Conservation (phyloP, 352 stramenopile species). For the Globisporangium abappressorium region DNA sequence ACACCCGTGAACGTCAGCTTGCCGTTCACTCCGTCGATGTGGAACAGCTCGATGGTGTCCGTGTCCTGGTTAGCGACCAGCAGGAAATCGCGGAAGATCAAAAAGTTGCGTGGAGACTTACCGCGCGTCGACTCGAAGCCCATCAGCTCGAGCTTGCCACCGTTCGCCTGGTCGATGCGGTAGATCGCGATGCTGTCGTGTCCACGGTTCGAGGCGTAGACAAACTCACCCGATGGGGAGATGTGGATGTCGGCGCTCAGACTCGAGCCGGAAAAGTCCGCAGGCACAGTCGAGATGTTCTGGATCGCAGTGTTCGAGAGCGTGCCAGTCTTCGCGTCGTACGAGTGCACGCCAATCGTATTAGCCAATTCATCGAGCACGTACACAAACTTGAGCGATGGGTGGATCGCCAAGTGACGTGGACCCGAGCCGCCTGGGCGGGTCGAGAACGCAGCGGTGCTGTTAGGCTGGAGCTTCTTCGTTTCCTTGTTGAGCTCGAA, state of each 20-base stretch:
- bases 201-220: constrained; percentile 47
- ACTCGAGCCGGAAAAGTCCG: constrained; percentile 33
- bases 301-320: constrained; percentile 48
- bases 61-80: constrained; percentile 51
- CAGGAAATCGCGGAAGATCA: constrained; percentile 28
- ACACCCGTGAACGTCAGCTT: constrained; percentile 33
- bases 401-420: constrained; percentile 76
- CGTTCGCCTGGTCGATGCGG: constrained; percentile 20
- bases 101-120: constrained; percentile 32
- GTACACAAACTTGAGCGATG: constrained; percentile 49
- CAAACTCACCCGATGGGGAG: constrained; percentile 32
- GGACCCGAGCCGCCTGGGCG: constrained; percentile 51
- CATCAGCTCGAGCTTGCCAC: constrained; percentile 25
- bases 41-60: constrained; percentile 43
- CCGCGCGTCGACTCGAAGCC: constrained; percentile 32
- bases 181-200: constrained; percentile 39
- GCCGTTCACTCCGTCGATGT: constrained; percentile 30
- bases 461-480: constrained; percentile 39
- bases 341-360: constrained; percentile 55
- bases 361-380: constrained; percentile 70
- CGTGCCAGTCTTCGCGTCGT: constrained; percentile 39
- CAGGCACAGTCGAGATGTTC: constrained; percentile 61
- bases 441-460: constrained; percentile 36
- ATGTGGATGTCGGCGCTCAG: constrained; percentile 34
- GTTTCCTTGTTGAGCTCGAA: constrained; percentile 38